A percentile compares a stretch with the other conserved stretches of the same genome.
Conservation (phyloP, 2,329 filamentous ascomycete genomes). For the Paecilomyces variotii region DNA sequence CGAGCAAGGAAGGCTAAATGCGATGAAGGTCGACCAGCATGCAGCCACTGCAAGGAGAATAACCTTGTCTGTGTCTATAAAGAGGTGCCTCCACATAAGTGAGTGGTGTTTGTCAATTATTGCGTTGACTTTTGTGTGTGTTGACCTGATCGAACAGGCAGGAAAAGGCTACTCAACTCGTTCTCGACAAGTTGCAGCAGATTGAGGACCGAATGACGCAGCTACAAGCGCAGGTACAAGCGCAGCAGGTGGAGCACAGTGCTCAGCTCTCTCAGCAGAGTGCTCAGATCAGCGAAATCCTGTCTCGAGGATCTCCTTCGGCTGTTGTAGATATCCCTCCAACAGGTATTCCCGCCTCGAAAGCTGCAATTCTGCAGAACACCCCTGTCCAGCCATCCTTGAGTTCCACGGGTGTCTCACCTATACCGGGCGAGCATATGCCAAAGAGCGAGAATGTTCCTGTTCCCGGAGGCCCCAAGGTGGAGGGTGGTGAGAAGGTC, state of each 20-base stretch:
- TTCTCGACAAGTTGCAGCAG: slow-evolving; percentile 26
- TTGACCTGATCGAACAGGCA: slow-evolving; percentile 18
- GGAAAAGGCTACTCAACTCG: slow-evolving; percentile 31
- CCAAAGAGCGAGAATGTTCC: neutral
- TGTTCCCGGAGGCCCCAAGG: neutral
- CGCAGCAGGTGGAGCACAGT: slow-evolving; percentile 12
- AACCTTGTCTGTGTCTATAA: slow-evolving; percentile 77
- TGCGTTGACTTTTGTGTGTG: neutral
- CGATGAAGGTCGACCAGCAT: slow-evolving; percentile 75
- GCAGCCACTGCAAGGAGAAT: slow-evolving; percentile 80
- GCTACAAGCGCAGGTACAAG: slow-evolving; percentile 10
- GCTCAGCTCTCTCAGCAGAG: slow-evolving; percentile 3
- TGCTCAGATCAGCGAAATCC: neutral
- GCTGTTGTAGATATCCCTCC: neutral
- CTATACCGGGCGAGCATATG: neutral
- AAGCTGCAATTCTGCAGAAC: neutral
- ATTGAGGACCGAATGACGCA: slow-evolving; percentile 20
- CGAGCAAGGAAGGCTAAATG: slow-evolving; percentile 84
- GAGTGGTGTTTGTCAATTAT: slow-evolving; percentile 30
- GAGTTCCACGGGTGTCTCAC: neutral
- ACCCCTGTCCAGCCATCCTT: neutral
- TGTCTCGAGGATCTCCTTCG: neutral
- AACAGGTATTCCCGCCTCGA: neutral
- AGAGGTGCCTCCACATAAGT: slow-evolving; percentile 88
- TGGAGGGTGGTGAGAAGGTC: neutral